phyloP scores from a whole-genome alignment of 2,329 filamentous ascomycete genomes.

The Penicillium sp. region DNA sequence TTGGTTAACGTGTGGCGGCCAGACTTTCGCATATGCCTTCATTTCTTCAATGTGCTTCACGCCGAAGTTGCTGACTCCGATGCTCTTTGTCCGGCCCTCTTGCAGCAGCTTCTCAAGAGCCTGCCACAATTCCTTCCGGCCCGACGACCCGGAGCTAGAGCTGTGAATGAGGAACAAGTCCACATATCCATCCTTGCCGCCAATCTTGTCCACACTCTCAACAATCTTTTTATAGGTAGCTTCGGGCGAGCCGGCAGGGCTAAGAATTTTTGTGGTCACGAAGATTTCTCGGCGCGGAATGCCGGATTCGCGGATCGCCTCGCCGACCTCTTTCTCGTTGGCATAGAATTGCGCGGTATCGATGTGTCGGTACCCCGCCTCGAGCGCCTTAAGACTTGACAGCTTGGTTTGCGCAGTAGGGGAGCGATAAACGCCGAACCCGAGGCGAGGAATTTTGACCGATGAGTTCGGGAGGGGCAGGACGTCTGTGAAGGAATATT shows the following conservation, averaged over 20 bases:
- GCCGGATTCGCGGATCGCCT: slow-evolving; percentile 63
- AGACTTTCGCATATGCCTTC: slow-evolving; percentile 66
- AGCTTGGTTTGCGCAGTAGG: slow-evolving; percentile 58
- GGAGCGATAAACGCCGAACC: slow-evolving; percentile 73
- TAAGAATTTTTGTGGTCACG: slow-evolving; percentile 72
- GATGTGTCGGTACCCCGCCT: slow-evolving; percentile 59
- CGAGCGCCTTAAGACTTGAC: slow-evolving; percentile 62
- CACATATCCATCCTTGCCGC: slow-evolving; percentile 65
- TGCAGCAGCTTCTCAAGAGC: slow-evolving; percentile 66
- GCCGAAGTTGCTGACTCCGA: slow-evolving; percentile 76
- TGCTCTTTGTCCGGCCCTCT: slow-evolving; percentile 65
- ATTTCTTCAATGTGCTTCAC: slow-evolving; percentile 71
- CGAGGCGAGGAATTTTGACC: slow-evolving; percentile 66
- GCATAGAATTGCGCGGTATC: slow-evolving; percentile 70
- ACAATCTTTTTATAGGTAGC: slow-evolving; percentile 63
- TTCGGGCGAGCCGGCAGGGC: slow-evolving; percentile 58
- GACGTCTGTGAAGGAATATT: slow-evolving; percentile 53
- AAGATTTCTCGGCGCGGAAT: slow-evolving; percentile 63
- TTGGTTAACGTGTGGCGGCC: slow-evolving; percentile 75
- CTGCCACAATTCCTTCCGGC: slow-evolving; percentile 67
- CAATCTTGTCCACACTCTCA: slow-evolving; percentile 68
- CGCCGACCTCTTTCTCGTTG: slow-evolving; percentile 71
- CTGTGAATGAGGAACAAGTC: slow-evolving; percentile 75
- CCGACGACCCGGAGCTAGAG: slow-evolving; percentile 59
- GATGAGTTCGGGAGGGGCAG: slow-evolving; percentile 57